These are phyloP conservation scores for Monosporascus sp. DNA, from an alignment of 2,329 filamentous ascomycete species.

Conservation along the genomic window DNA sequence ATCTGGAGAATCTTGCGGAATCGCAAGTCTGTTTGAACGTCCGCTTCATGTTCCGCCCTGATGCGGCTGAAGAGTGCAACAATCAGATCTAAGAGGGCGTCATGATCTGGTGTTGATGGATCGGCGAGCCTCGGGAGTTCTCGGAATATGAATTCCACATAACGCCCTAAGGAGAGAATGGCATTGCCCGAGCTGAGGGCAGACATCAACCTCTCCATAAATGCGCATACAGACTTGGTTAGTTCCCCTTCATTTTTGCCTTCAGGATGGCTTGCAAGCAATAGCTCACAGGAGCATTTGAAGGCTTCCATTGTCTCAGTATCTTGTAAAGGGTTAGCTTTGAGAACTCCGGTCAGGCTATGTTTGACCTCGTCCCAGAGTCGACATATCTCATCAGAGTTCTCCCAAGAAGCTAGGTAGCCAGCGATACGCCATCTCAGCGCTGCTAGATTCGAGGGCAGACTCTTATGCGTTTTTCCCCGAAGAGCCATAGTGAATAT, in stretches of 20 bases:
- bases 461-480: constrained; percentile 12
- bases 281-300: constrained; percentile 21
- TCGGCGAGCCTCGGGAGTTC: constrained; percentile 19
- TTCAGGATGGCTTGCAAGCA: constrained; percentile 21
- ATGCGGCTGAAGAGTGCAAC: constrained; percentile 17
- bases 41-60: constrained; percentile 5
- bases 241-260: constrained; percentile 21
- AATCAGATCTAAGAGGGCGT: constrained; percentile 14
- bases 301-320: constrained; percentile 25
- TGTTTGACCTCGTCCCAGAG: constrained; percentile 22
- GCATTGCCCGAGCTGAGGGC: constrained; percentile 10
- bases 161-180: constrained; percentile 9
- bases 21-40: constrained; percentile 2
- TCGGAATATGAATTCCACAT: constrained; percentile 20
- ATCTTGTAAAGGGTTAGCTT: constrained; percentile 14
- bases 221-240: constrained; percentile 16
- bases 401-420: constrained; percentile 21
- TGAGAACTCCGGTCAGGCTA: constrained; percentile 19
- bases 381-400: constrained; percentile 15
- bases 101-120: constrained; percentile 14
- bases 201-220: constrained; percentile 17
- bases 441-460: constrained; percentile 17
- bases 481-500: constrained; percentile 28
- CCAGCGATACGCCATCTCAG: constrained; percentile 26
- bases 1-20: constrained; percentile 8